A percentile compares a stretch with the other conserved stretches of the same genome.
phyloP scores from a whole-genome alignment of 2,329 filamentous ascomycete species.

The Cordyceps pruinosa region DNA sequence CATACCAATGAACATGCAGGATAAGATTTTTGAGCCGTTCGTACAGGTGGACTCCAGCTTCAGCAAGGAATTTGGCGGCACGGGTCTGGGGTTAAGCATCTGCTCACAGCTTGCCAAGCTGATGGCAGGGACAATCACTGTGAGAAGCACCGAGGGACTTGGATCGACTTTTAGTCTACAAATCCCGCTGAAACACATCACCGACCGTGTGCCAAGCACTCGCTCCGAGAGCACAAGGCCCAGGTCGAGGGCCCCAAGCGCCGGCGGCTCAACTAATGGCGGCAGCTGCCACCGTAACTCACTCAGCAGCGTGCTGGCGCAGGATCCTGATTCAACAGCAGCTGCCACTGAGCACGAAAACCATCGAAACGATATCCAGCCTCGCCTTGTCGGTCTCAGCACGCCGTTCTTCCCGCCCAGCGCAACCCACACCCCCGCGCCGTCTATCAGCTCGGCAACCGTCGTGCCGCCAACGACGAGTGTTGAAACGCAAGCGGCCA shows the following conservation, averaged over 20 bases:
- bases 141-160: slow-evolving; percentile 64
- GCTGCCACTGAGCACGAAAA: slow-evolving; percentile 41
- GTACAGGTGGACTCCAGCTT: slow-evolving; percentile 86
- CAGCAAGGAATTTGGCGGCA: slow-evolving; percentile 85
- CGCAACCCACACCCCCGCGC: slow-evolving; percentile 19
- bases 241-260: slow-evolving; percentile 41
- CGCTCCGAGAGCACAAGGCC: slow-evolving; percentile 20
- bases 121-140: slow-evolving; percentile 70
- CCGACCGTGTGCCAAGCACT: slow-evolving; percentile 46
- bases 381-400: slow-evolving; percentile 74
- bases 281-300: slow-evolving; percentile 4
- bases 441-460: background rate
- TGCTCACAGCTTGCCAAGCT: slow-evolving; percentile 77
- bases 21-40: slow-evolving; percentile 87
- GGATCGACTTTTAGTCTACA: slow-evolving; percentile 78
- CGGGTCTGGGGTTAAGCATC: slow-evolving; percentile 80
- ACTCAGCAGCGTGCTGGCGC: slow-evolving; percentile 5
- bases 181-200: slow-evolving; percentile 72
- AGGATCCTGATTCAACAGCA: background rate
- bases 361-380: slow-evolving; percentile 40
- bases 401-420: slow-evolving; percentile 68
- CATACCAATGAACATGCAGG: slow-evolving; percentile 69
- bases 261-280: slow-evolving; percentile 21
- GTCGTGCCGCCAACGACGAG: slow-evolving; percentile 21
- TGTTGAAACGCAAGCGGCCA: slow-evolving; percentile 56